Base-by-base conservation (phyloP, 768 basidiomycete genomes). In the Boletus vinaceobasis region DNA sequence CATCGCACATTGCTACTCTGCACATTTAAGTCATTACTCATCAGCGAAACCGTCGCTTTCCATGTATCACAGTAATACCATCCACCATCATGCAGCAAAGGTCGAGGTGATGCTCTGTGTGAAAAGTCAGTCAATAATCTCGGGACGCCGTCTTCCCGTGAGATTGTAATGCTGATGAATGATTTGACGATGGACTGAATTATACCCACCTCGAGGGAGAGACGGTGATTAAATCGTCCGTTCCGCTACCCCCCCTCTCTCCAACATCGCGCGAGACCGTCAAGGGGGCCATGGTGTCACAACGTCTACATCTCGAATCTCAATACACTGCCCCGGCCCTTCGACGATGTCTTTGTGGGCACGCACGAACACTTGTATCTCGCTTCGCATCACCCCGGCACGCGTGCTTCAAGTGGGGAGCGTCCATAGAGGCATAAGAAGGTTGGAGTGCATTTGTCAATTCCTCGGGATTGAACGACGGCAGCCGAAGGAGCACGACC, bases 11-110 rank as follows among this genome's bases (percentile, higher is more conserved):
- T 27, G 55, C 48, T 59, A 60, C 54, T 55, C 53, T 52, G 49
- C 65, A 67, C 63, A 67, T 59, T 58, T 61, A 60, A 58, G 43
- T 37, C 65, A 52, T 59, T 56, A 58, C 58, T 54, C 61, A 52
- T 55, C 60, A 56, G 38, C 49, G 56, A 65, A 53, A 58, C 43
- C 23, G 59, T 55, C 53, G 51, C 35, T 52, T 52, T 46, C 45
- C 46, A 51, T 67, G 65, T 67, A 70, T 43, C 59, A 59, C 60
- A 66, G 32, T 33, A 48, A 67, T 50, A 56, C 48, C 52, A 50
- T 55, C 47, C 49, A 26, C 35, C 45, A 26, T 51, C 33, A 53
- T 45, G 38, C 55, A 56, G 42, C 36, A 8, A 33, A 48, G 38
- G 11, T 45, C 35, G 40, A 58, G 48, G 49, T 40, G 49, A 33